Conservation (phyloP, 1,284 basidiomycete genomes). For the Heterobasidion irregulare region DNA sequence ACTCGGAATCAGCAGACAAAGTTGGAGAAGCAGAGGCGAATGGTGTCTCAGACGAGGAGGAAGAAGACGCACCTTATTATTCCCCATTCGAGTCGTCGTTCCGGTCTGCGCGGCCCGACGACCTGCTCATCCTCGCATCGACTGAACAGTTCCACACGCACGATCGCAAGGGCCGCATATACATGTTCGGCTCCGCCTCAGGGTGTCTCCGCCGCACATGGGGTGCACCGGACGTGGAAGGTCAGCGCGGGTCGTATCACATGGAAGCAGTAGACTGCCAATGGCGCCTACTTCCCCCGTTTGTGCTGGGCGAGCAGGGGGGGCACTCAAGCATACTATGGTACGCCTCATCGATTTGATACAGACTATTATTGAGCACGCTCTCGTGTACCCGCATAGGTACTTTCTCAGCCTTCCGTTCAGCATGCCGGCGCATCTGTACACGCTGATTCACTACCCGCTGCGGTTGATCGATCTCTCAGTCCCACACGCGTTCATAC, state of each 20-base stretch:
- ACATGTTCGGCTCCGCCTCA: conserved; percentile 28
- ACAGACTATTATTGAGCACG: neutral
- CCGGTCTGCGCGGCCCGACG: conserved; percentile 16
- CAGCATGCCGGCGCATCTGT: conserved; percentile 18
- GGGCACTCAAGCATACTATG: conserved; percentile 9
- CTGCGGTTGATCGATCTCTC: conserved; percentile 26
- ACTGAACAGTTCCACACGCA: conserved; percentile 27
- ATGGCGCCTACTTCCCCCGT: conserved; percentile 23
- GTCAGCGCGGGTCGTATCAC: conserved; percentile 25
- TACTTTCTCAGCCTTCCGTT: conserved; percentile 20
- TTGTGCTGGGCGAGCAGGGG: conserved; percentile 9
- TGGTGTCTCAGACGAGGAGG: neutral
- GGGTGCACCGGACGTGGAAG: conserved; percentile 15
- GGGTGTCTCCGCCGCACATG: conserved; percentile 30
- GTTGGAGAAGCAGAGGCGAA: conserved; percentile 2
- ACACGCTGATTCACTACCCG: conserved; percentile 22
- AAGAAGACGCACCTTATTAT: conserved; percentile 3
- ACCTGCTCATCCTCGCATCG: conserved; percentile 20
- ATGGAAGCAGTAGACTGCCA: conserved; percentile 27
- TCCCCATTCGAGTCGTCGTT: neutral
- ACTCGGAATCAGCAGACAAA: neutral
- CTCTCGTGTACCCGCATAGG: conserved; percentile 6
- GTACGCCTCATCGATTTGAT: conserved; percentile 14
- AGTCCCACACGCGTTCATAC: conserved; percentile 27
- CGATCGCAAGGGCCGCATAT: conserved; percentile 28